phyloP scores from a whole-genome alignment of 805 yeast species.

The Pichia pseudocactophila region DNA sequence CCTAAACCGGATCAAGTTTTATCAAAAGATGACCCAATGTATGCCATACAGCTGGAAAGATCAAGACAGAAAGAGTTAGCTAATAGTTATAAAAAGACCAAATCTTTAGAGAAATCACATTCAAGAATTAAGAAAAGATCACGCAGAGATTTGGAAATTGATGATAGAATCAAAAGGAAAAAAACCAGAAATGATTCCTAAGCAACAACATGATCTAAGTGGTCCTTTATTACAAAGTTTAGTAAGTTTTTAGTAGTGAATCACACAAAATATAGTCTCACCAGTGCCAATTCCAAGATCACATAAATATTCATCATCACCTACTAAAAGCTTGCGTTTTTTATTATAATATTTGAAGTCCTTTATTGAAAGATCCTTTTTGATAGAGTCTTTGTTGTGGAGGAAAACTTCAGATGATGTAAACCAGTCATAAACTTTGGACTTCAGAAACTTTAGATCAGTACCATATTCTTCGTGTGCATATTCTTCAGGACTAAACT shows the following conservation, averaged over 20 bases:
- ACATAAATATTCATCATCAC: constrained; percentile 42
- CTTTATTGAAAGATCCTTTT: constrained; percentile 13
- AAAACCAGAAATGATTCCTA: too few species aligned
- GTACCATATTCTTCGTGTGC: constrained; percentile 67
- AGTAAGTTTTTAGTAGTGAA: constrained; percentile 10
- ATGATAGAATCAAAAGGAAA: background rate
- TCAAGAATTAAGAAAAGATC: background rate
- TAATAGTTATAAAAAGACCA: background rate
- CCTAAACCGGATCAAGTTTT: constrained; percentile 13
- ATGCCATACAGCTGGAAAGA: constrained; percentile 31
- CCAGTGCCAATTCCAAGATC: constrained; percentile 48
- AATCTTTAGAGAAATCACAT: too few species aligned
- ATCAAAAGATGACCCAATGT: constrained; percentile 43
- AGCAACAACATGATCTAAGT: constrained; percentile 5
- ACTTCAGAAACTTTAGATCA: constrained; percentile 51
- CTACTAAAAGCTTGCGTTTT: constrained; percentile 22
- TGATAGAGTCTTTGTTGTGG: constrained; percentile 12
- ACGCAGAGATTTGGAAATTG: background rate
- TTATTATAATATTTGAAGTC: constrained; percentile 31
- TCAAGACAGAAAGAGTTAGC: constrained; percentile 12
- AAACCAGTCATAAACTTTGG: constrained; percentile 47
- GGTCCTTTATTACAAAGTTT: constrained; percentile 4
- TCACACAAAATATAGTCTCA: constrained; percentile 31
- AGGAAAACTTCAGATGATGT: constrained; percentile 32
- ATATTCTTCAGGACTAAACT: constrained; percentile 76